These are phyloP conservation scores for Syzygium jambos DNA, from an alignment of 345 rosid species.

Conservation along the genomic window DNA sequence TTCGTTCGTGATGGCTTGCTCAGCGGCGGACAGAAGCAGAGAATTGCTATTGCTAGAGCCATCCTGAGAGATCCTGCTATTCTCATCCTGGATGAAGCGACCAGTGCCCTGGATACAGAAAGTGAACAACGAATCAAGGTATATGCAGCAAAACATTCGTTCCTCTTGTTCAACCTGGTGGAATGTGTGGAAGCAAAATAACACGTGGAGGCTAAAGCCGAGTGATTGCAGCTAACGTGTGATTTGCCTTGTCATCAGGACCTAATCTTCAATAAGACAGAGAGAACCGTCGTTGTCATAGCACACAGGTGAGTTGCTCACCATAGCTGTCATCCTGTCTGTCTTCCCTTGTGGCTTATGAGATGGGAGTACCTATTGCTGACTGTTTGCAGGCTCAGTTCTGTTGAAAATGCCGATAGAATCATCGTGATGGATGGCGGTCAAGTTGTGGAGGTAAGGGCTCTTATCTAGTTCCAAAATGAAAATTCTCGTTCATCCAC, in stretches of 20 bases:
- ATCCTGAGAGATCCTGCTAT: slow-evolving; percentile 46
- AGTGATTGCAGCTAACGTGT: background rate
- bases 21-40: slow-evolving; percentile 55
- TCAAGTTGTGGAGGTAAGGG: slow-evolving; percentile 24
- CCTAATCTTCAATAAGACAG: slow-evolving; percentile 12
- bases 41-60: slow-evolving; percentile 50
- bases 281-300: slow-evolving; percentile 29
- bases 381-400: slow-evolving; percentile 16
- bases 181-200: background rate
- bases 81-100: slow-evolving; percentile 52
- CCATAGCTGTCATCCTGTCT: background rate
- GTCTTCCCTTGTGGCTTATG: background rate
- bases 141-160: background rate
- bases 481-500: background rate
- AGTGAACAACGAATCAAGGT: slow-evolving; percentile 34
- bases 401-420: slow-evolving; percentile 22
- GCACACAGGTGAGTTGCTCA: slow-evolving; percentile 27
- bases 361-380: background rate
- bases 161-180: background rate
- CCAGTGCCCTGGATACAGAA: slow-evolving; percentile 47
- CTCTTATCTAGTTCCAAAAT: background rate
- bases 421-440: slow-evolving; percentile 33
- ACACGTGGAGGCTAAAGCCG: background rate
- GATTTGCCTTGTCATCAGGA: background rate
- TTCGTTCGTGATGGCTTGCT: slow-evolving; percentile 40